phyloP scores from a whole-genome alignment of 169 alveolate genomes.

The Plasmodium vivax region DNA sequence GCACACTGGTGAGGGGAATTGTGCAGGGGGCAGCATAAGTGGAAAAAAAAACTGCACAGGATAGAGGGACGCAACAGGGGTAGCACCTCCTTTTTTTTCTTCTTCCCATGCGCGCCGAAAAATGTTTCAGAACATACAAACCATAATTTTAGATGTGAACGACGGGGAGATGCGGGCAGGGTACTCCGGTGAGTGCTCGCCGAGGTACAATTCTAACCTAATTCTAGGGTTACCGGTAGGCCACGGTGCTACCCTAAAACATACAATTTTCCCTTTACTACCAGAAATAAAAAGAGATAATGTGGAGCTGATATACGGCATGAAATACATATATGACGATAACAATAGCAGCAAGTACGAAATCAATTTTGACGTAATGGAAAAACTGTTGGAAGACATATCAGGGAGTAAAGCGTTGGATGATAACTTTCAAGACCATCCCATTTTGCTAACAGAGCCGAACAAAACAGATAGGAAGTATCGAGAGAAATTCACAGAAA shows the following conservation, averaged over 20 bases:
- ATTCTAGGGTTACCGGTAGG: constrained; percentile 79
- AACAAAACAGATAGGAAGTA: constrained; percentile 76
- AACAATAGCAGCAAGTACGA: constrained; percentile 71
- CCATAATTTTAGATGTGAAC: constrained; percentile 82
- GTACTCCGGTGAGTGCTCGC: constrained; percentile 81
- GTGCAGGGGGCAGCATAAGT: background rate
- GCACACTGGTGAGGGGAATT: background rate
- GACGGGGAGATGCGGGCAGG: constrained; percentile 82
- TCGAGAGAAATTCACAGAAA: constrained; percentile 78
- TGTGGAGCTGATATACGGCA: constrained; percentile 77
- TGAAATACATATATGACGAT: constrained; percentile 76
- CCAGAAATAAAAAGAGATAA: constrained; percentile 84
- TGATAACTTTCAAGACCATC: constrained; percentile 79
- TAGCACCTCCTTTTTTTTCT: background rate
- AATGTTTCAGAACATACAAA: constrained; percentile 73
- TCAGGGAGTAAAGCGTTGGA: constrained; percentile 83
- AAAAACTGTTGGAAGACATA: constrained; percentile 79
- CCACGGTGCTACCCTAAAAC: constrained; percentile 78
- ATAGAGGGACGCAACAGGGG: too few species aligned
- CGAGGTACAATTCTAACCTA: constrained; percentile 78
- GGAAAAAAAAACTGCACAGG: background rate
- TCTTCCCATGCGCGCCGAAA: background rate
- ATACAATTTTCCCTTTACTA: constrained; percentile 82
- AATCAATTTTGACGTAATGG: constrained; percentile 76
- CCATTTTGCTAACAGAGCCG: constrained; percentile 83